A percentile compares a stretch with the other conserved stretches of the same genome.
These are phyloP conservation scores for Volvox africanus DNA, from an alignment of 139 green algal genomes.

Conservation along the genomic window DNA sequence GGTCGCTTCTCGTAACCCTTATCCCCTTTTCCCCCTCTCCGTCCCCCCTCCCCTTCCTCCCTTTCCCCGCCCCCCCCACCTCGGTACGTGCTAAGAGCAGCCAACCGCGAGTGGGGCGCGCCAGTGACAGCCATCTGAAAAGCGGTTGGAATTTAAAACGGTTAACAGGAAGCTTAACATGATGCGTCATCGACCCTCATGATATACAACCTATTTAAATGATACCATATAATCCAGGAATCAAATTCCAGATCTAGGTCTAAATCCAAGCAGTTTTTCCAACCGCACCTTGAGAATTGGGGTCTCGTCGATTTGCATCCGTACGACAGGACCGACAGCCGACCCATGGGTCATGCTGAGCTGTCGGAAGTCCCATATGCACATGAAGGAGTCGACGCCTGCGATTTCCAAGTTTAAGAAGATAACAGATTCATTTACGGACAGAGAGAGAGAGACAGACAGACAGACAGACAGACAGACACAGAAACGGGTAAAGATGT, in stretches of 20 bases:
- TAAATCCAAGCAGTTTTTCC: background rate
- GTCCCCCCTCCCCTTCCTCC: background rate
- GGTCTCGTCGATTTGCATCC: conserved; percentile 37
- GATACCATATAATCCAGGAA: too few species aligned
- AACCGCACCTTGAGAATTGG: conserved; percentile 29
- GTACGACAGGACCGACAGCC: background rate
- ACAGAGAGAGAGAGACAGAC: too few species aligned
- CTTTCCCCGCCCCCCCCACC: background rate
- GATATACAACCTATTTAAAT: too few species aligned
- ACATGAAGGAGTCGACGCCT: conserved; percentile 38
- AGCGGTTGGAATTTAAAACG: background rate
- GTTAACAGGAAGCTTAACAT: too few species aligned
- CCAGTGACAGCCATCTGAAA: conserved; percentile 15
- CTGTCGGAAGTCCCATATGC: conserved; percentile 48
- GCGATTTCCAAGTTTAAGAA: too few species aligned
- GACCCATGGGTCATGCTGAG: conserved; percentile 20
- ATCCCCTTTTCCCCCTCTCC: background rate
- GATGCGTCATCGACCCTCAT: too few species aligned
- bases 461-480: too few species aligned
- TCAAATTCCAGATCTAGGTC: too few species aligned
- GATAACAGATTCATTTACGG: too few species aligned
- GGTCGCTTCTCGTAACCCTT: too few species aligned
- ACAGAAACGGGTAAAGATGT: too few species aligned
- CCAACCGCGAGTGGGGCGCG: conserved; percentile 24
- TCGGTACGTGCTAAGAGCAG: conserved; percentile 33